These are phyloP conservation scores for Colletotrichum lentis DNA, from an alignment of 2,329 filamentous ascomycete genomes.

Conservation along the genomic window DNA sequence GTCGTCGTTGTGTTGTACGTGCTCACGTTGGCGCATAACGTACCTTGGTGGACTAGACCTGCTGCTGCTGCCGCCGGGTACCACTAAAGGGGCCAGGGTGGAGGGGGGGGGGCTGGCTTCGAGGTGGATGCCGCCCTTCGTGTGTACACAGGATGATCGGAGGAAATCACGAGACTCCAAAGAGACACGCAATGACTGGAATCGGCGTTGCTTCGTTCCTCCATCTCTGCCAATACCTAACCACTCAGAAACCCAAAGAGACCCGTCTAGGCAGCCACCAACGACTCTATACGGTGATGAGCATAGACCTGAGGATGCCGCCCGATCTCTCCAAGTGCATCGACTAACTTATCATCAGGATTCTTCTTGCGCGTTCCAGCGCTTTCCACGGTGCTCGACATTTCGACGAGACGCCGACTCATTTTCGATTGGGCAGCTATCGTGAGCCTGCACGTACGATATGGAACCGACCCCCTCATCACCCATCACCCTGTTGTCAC, in stretches of 20 bases:
- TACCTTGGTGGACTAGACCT: background rate
- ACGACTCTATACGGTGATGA: background rate
- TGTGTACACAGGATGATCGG: background rate
- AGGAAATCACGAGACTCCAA: background rate
- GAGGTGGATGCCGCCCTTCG: background rate
- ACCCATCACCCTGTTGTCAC: background rate
- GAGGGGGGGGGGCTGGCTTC: slow-evolving; percentile 12
- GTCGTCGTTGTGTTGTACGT: slow-evolving; percentile 6
- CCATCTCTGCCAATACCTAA: background rate
- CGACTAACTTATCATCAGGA: background rate
- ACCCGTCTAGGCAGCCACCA: background rate
- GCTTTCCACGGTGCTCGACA: background rate
- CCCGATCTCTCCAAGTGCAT: too few relatives aligned
- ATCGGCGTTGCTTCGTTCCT: background rate
- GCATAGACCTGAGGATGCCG: too few relatives aligned
- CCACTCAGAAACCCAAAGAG: background rate
- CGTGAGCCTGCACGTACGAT: background rate
- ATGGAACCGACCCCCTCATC: too few relatives aligned
- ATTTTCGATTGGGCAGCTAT: slow-evolving; percentile 8
- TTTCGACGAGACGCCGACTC: background rate
- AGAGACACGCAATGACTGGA: background rate
- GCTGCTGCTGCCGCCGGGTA: slow-evolving; percentile 20
- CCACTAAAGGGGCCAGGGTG: slow-evolving; percentile 14
- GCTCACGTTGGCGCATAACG: slow-evolving; percentile 36
- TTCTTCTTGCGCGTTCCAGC: slow-evolving; percentile 9